Evolutionary conservation across 345 rosid species (phyloP).

Genomic region (Microcos paniculata): DNA sequence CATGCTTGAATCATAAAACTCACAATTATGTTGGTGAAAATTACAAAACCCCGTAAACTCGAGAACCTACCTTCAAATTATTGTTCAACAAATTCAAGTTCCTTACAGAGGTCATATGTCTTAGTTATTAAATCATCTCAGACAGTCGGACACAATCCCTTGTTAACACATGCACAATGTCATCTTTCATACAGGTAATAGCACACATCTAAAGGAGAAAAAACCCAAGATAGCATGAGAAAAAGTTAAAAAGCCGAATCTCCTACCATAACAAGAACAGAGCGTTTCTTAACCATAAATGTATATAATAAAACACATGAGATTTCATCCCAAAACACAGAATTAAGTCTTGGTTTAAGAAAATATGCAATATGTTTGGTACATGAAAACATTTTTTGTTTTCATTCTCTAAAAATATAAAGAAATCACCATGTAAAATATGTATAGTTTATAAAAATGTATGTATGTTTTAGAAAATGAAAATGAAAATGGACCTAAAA

Average conservation of each 20-base stretch:
- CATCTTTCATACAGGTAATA: not conserved
- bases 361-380: not conserved
- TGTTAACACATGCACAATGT: not conserved
- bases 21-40: not conserved
- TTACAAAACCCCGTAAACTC: not conserved
- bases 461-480: too few species aligned
- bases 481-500: too few species aligned
- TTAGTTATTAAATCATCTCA: not conserved
- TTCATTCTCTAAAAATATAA: too few species aligned
- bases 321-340: not conserved
- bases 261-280: not conserved
- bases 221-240: not conserved
- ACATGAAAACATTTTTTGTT: not conserved
- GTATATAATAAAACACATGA: not conserved
- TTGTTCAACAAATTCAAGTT: conserved; percentile 10
- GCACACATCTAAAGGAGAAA: not conserved
- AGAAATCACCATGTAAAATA: too few species aligned
- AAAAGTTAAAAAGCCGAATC: not conserved
- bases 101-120: not conserved
- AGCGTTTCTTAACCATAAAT: conserved; percentile 3
- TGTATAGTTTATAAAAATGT: too few species aligned
- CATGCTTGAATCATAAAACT: conserved; percentile 7
- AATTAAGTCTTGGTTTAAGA: not conserved
- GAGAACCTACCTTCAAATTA: not conserved
- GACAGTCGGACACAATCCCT: not conserved